Evolutionary conservation across 768 basidiomycete genomes (phyloP).

Genomic region (Tulasnella calospora): DNA sequence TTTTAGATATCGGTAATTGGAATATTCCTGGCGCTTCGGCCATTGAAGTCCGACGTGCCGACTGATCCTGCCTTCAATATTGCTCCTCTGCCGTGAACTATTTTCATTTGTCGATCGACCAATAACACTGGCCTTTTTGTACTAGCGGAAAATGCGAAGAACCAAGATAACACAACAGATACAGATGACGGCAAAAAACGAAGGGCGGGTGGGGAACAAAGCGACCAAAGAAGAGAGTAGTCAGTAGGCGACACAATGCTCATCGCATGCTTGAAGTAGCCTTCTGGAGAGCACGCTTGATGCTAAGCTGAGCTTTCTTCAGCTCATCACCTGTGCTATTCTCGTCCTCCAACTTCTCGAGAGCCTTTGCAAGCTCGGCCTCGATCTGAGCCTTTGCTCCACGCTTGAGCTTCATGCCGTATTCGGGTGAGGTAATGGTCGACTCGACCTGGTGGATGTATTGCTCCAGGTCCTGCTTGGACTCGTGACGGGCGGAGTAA

Average conservation of each 20-base stretch:
- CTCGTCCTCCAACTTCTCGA: constrained; percentile 98
- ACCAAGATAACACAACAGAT: constrained; percentile 11
- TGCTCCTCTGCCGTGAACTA: constrained; percentile 1
- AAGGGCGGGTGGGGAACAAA: background rate
- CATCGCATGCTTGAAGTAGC: constrained; percentile 86
- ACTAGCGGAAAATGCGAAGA: constrained; percentile 5
- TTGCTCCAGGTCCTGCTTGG: constrained; percentile 95
- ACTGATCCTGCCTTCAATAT: background rate
- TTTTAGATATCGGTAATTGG: background rate
- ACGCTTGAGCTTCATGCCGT: constrained; percentile 98
- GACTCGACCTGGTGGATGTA: constrained; percentile 96
- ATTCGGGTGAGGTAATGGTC: constrained; percentile 93
- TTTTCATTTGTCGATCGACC: constrained; percentile 10
- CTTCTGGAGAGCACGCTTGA: constrained; percentile 98
- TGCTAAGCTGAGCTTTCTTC: constrained; percentile 88
- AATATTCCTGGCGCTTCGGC: background rate
- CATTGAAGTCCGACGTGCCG: background rate
- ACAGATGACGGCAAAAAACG: constrained; percentile 5
- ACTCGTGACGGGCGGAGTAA: constrained; percentile 96
- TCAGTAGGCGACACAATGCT: constrained; percentile 30
- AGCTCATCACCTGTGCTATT: constrained; percentile 90
- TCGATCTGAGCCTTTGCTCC: constrained; percentile 93
- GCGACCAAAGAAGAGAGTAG: background rate
- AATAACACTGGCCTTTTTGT: background rate
- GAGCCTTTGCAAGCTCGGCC: constrained; percentile 93